Base-by-base conservation (phyloP, 2,329 filamentous ascomycete genomes). In the Fusarium circinatum region DNA sequence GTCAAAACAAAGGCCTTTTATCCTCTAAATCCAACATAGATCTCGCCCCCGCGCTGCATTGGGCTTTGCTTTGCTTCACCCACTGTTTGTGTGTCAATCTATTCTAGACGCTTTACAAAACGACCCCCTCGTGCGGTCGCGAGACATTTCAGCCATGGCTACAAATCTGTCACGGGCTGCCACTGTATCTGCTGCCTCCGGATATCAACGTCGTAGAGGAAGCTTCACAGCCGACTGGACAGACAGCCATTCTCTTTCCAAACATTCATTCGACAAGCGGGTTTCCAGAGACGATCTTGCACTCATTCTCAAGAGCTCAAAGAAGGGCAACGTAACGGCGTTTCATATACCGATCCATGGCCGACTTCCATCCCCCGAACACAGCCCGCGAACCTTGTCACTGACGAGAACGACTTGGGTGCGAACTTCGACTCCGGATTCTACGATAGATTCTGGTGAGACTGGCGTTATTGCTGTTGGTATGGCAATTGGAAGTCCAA, bases 401-500 rank as follows among this genome's bases (percentile, higher is more conserved):
- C 70, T 71, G 47, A 79, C 80, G 28, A 78, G 79, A 36, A 72
- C 75, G 48, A 81, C 81, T 22, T 78, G 82, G 30, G 78, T 82
- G 28, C 81, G 84, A 71, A 82, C 84, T 67, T 80, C 82, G 56
- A 85, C 84, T n/a, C 82, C 84, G 15, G 83, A 86, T 65, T 85
- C 85, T 14, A 75, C 84, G 59, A 80, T 78, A 36, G 84, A 85
- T 6, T 56, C 61, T 22, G 55, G 72, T 18, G 74, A 78, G 45
- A 78, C 75, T 26, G 78, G 78, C 17, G 71, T 80, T n/a, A 79
- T 79, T 69, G 86, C 84, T 75, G 94, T 95, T 70, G 93, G 93
- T 15, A 91, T 95, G 86, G 93, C 93, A 3, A 83, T 94, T 63
- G 93, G 92, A 38, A 94, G 92, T 77, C 93, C 93, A 30, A 83